Evolutionary conservation across 495 filamentous ascomycete genomes (phyloP).

Genomic region (Penicillium angulare): DNA sequence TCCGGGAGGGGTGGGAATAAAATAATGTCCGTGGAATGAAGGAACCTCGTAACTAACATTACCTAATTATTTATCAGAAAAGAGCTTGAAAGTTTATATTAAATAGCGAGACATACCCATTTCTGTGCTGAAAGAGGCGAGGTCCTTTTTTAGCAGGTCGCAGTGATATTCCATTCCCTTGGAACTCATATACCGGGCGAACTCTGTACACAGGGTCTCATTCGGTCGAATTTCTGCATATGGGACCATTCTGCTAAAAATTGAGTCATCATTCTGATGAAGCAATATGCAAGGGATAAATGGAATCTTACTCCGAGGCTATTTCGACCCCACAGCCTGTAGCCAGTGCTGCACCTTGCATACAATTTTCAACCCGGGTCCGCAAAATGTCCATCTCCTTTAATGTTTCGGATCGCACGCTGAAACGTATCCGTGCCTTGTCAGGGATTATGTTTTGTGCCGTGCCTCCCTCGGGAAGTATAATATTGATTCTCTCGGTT

Average conservation of each 20-base stretch:
- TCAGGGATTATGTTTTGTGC: not conserved
- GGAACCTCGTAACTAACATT: not conserved
- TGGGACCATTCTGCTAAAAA: too few species aligned
- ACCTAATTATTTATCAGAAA: not conserved
- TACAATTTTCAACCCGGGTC: too few species aligned
- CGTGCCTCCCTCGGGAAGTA: not conserved
- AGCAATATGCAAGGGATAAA: not conserved
- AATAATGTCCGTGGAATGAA: not conserved
- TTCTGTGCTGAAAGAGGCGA: too few species aligned
- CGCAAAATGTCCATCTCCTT: too few species aligned
- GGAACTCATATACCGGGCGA: too few species aligned
- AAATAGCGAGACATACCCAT: too few species aligned
- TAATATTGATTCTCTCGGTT: conserved; percentile 41
- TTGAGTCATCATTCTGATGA: not conserved
- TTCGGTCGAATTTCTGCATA: too few species aligned
- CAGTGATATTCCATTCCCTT: too few species aligned
- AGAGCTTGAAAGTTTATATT: not conserved
- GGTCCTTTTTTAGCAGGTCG: too few species aligned
- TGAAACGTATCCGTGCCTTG: too few species aligned
- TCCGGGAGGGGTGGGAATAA: not conserved
- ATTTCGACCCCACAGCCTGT: not conserved
- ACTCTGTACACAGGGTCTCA: too few species aligned
- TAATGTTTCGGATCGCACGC: not conserved
- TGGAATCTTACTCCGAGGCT: not conserved
- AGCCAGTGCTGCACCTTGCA: not conserved